These are phyloP conservation scores for Podila epigama DNA, from an alignment of 192 early-diverging fungal genomes.

Conservation along the genomic window DNA sequence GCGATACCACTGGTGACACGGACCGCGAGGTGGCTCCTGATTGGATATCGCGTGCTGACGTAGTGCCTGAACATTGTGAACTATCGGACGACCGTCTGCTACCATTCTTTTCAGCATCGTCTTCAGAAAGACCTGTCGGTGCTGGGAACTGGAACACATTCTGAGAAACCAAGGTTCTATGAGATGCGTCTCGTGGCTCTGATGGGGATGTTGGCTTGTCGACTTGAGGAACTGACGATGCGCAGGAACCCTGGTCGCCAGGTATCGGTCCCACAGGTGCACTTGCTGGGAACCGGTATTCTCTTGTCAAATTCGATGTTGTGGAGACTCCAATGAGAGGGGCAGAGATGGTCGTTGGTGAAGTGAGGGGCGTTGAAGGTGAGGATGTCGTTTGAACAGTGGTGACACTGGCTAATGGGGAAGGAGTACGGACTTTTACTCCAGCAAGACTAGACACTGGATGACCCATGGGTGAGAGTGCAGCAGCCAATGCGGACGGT, in stretches of 20 bases:
- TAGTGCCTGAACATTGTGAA: conserved; percentile 1
- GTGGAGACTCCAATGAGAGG: not conserved
- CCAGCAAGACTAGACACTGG: not conserved
- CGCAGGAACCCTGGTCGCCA: too few species aligned
- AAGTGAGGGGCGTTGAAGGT: too few species aligned
- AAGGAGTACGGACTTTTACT: not conserved
- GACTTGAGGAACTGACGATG: too few species aligned
- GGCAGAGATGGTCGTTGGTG: not conserved
- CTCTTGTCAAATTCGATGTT: not conserved
- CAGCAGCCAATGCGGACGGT: not conserved
- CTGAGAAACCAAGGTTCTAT: not conserved
- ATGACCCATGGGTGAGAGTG: not conserved
- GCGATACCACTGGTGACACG: conserved; percentile 2
- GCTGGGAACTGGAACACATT: conserved; percentile 25
- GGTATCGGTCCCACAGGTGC: not conserved
- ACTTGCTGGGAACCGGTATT: not conserved
- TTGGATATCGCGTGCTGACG: not conserved
- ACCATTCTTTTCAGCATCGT: not conserved
- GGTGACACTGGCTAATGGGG: not conserved
- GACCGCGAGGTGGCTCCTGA: not conserved
- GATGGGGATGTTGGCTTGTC: too few species aligned
- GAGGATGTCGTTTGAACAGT: not conserved
- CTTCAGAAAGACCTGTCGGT: not conserved
- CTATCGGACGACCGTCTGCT: not conserved
- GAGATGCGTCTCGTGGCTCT: too few species aligned